Percentiles rank a stretch among this genome's conserved stretches.
Evolutionary conservation across 768 basidiomycete species (phyloP).

Genomic region (Leucosporidium scottii): DNA sequence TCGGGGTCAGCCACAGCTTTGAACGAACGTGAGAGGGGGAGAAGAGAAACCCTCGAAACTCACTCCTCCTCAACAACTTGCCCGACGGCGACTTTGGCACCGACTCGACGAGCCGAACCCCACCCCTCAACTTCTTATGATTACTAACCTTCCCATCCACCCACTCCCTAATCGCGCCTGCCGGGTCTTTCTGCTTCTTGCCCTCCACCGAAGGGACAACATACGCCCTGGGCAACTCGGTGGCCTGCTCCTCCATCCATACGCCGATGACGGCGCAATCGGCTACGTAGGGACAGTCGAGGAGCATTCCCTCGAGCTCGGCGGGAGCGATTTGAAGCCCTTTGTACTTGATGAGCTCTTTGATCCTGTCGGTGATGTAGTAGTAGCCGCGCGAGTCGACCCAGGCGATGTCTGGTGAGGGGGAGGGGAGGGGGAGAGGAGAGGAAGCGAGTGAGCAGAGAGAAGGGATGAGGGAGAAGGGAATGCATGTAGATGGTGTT

Average conservation of each 20-base stretch:
- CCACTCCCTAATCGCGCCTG: conserved; percentile 16
- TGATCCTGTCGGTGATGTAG: conserved; percentile 41
- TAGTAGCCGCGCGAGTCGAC: conserved; percentile 36
- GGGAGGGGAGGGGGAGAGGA: no score
- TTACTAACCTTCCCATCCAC: conserved; percentile 14
- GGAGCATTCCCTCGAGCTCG: conserved; percentile 34
- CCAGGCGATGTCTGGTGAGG: conserved; percentile 20
- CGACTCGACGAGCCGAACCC: conserved; percentile 19
- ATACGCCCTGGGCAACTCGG: conserved; percentile 62
- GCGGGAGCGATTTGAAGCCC: conserved; percentile 28
- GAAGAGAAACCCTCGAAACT: neutral
- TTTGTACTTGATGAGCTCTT: conserved; percentile 41
- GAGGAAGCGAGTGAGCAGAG: no score
- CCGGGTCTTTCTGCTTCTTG: conserved; percentile 8
- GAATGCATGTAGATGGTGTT: no score
- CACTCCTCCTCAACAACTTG: conserved; percentile 31
- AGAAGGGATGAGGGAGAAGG: no score
- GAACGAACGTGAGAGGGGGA: no score
- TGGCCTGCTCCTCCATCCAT: conserved; percentile 58
- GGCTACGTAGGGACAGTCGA: conserved; percentile 45
- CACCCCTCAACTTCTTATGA: conserved; percentile 26
- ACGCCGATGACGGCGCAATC: conserved; percentile 79
- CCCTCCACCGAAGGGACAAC: conserved; percentile 19
- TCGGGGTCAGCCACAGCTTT: no score
- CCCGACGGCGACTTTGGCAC: conserved; percentile 32